Conservation (phyloP, 352 stramenopile species). For the Phytophthora multivora region DNA sequence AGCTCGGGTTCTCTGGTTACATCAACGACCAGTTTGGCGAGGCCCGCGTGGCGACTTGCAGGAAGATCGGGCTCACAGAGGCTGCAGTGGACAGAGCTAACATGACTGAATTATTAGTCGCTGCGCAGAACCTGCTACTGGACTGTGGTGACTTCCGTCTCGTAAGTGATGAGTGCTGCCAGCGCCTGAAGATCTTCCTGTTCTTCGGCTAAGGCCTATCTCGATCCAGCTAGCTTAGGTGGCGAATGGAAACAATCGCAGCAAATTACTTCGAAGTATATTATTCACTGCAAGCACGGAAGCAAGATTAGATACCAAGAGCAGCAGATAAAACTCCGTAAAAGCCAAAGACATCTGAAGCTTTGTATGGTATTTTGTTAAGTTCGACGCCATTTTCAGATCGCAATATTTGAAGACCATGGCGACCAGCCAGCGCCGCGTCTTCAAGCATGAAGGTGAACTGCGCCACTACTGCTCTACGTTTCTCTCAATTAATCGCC, state of each 20-base stretch:
- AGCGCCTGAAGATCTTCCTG: conserved; percentile 78
- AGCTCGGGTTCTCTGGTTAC: conserved; percentile 48
- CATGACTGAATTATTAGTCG: conserved; percentile 52
- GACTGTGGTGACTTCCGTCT: conserved; percentile 53
- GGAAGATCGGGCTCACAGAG: conserved; percentile 70
- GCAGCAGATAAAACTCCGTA: background rate
- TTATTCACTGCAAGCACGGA: conserved; percentile 8
- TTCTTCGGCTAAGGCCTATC: conserved; percentile 59
- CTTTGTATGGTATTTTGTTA: conserved; percentile 29
- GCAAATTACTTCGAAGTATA: conserved; percentile 5
- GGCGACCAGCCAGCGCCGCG: conserved; percentile 54
- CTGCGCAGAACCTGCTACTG: conserved; percentile 70
- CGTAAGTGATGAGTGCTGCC: conserved; percentile 52
- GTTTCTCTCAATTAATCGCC: background rate
- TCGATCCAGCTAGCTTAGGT: conserved; percentile 3
- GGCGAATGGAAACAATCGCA: conserved; percentile 6
- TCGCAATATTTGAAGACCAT: conserved; percentile 29
- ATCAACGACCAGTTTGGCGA: conserved; percentile 68
- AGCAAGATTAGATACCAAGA: background rate
- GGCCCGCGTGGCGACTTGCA: conserved; percentile 59
- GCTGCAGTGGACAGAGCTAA: conserved; percentile 53
- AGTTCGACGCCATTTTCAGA: conserved; percentile 12
- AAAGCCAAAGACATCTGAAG: too few relatives aligned
- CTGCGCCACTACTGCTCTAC: background rate
- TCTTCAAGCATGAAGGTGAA: conserved; percentile 77